A percentile compares a stretch with the other conserved stretches of the same genome.
Conservation (phyloP, 2,329 filamentous ascomycete species). For the Cytospora schulzeri region DNA sequence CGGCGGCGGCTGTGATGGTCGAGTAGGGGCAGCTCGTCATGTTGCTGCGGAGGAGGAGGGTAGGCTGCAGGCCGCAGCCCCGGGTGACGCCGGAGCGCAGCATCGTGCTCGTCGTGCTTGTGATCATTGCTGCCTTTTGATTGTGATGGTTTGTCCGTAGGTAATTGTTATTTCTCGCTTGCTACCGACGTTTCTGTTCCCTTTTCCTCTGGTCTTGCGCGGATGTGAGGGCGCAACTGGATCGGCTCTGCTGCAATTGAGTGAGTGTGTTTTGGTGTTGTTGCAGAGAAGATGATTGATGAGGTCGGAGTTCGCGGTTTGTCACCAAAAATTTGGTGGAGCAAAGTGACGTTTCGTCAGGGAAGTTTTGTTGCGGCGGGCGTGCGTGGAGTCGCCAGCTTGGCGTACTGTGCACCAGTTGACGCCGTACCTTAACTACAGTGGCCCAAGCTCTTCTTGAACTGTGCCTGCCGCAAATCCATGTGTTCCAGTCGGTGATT, state of each 20-base stretch:
- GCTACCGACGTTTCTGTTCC: background rate
- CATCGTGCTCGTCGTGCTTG: slow-evolving; percentile 36
- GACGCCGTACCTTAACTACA: background rate
- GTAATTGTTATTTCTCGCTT: background rate
- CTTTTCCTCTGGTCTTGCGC: background rate
- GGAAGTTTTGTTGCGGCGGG: background rate
- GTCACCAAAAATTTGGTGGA: slow-evolving; percentile 24
- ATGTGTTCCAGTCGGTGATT: too few species aligned
- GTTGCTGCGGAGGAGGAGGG: slow-evolving; percentile 33
- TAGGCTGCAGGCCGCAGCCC: slow-evolving; percentile 32
- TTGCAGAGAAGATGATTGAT: background rate
- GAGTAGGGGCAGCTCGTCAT: slow-evolving; percentile 36
- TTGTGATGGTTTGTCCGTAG: background rate
- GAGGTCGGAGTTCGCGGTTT: background rate
- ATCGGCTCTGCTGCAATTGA: slow-evolving; percentile 7
- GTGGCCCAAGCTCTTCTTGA: background rate
- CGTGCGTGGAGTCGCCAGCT: background rate
- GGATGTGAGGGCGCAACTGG: background rate
- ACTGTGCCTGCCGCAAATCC: background rate
- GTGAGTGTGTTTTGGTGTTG: background rate
- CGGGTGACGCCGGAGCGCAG: slow-evolving; percentile 38
- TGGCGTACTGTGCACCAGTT: too few species aligned
- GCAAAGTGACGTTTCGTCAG: slow-evolving; percentile 21
- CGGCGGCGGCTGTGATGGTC: slow-evolving; percentile 30
- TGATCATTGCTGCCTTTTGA: slow-evolving; percentile 33